A percentile compares a stretch with the other conserved stretches of the same genome.
These are phyloP conservation scores for Micractinium sp. DNA, from an alignment of 139 green algal species.

Conservation along the genomic window DNA sequence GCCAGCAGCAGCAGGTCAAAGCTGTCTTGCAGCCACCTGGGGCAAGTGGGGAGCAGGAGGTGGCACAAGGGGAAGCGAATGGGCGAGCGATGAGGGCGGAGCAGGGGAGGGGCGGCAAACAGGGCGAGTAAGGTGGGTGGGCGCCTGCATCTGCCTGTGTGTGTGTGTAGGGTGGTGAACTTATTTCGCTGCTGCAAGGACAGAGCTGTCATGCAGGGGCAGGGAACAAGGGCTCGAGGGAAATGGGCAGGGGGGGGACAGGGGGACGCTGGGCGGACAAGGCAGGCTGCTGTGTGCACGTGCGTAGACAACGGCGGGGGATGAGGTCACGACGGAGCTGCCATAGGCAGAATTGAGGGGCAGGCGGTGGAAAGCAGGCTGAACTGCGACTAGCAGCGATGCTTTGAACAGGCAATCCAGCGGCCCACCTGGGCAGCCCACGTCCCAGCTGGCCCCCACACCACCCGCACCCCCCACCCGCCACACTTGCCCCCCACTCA, in stretches of 20 bases:
- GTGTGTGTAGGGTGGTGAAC: too few species aligned
- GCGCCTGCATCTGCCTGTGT: background rate
- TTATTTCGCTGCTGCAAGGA: too few species aligned
- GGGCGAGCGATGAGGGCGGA: background rate
- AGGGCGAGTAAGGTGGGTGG: background rate
- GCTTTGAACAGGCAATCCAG: too few species aligned
- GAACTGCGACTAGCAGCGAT: too few species aligned
- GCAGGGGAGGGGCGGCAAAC: background rate
- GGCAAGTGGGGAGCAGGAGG: background rate
- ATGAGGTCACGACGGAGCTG: too few species aligned
- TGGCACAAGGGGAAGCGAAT: background rate
- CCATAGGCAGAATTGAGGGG: too few species aligned
- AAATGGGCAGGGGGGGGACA: too few species aligned
- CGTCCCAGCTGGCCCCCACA: background rate
- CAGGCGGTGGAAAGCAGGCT: too few species aligned
- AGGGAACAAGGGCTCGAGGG: too few species aligned
- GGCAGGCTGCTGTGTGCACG: background rate
- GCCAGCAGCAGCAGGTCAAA: slow-evolving; percentile 59
- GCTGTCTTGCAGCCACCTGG: slow-evolving; percentile 53
- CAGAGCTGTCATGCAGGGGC: background rate
- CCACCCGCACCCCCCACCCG: background rate
- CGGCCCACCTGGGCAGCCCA: background rate
- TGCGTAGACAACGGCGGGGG: too few species aligned
- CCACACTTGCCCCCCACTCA: background rate
- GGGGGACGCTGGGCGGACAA: too few species aligned